Percentiles rank a stretch among this genome's conserved stretches.
Conservation (phyloP, 2,329 filamentous ascomycete genomes). For the Thielaviopsis populi region DNA sequence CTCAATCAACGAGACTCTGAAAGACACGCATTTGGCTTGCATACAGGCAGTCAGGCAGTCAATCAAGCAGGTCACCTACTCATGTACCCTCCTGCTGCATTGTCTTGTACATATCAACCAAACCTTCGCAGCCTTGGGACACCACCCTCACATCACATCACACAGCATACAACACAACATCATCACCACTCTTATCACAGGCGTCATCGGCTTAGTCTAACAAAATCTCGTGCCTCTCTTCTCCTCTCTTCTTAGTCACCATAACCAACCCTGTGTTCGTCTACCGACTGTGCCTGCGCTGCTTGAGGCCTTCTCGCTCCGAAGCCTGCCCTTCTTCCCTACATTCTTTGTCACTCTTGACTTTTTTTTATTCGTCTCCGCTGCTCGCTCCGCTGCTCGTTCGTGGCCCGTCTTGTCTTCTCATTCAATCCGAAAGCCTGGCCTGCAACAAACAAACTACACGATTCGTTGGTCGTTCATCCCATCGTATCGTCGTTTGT, state of each 20-base stretch:
- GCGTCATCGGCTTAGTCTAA: background rate
- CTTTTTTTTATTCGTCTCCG: background rate
- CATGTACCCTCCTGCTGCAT: background rate
- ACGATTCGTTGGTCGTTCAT: background rate
- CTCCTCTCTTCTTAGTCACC: background rate
- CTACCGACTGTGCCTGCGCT: background rate
- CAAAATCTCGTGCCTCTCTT: background rate
- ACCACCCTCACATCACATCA: background rate
- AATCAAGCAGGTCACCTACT: background rate
- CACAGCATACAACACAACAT: background rate
- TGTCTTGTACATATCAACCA: background rate
- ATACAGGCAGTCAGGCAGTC: background rate
- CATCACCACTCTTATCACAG: background rate
- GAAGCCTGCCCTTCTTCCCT: background rate
- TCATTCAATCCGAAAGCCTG: background rate
- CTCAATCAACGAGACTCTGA: background rate
- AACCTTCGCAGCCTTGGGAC: background rate
- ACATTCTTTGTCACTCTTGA: background rate
- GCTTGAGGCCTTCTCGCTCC: background rate
- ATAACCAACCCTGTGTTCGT: background rate
- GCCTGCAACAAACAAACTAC: background rate
- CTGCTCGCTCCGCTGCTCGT: background rate
- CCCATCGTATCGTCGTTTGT: background rate
- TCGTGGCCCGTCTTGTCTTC: background rate
- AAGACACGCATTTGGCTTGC: background rate